These are phyloP conservation scores for Cokeromyces recurvatus DNA, from an alignment of 371 early-diverging fungal genomes.

Conservation along the genomic window DNA sequence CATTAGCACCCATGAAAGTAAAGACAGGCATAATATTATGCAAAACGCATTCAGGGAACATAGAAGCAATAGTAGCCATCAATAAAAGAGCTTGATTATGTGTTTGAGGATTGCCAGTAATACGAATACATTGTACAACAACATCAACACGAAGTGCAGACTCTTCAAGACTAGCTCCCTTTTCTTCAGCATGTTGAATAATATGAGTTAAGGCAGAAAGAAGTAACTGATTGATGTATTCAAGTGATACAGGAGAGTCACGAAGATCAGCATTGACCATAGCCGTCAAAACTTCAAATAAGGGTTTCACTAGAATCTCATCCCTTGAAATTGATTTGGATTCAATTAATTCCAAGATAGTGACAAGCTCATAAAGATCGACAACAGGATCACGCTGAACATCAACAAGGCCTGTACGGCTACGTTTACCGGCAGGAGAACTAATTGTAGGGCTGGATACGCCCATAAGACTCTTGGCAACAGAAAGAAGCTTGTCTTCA, in stretches of 20 bases:
- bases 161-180: conserved; percentile 36
- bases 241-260: conserved; percentile 62
- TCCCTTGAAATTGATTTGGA: conserved; percentile 47
- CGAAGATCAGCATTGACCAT: conserved; percentile 58
- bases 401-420: conserved; percentile 23
- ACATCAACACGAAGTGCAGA: conserved; percentile 72
- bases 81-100: conserved; percentile 87
- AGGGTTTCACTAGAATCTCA: conserved; percentile 52
- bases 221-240: conserved; percentile 85
- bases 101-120: conserved; percentile 92
- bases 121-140: conserved; percentile 86
- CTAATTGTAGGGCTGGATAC: neutral
- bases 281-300: conserved; percentile 74
- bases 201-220: conserved; percentile 70
- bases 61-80: conserved; percentile 82
- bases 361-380: conserved; percentile 54
- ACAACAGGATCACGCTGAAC: conserved; percentile 15
- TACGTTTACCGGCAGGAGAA: conserved; percentile 25
- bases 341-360: conserved; percentile 70
- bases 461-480: conserved; percentile 23
- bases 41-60: conserved; percentile 82
- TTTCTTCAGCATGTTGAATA: conserved; percentile 52
- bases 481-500: conserved; percentile 18
- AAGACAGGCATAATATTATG: conserved; percentile 94
- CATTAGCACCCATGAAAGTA: conserved; percentile 97